phyloP scores from a whole-genome alignment of 73 alveolate species.

The Paramecium sexaurelia region DNA sequence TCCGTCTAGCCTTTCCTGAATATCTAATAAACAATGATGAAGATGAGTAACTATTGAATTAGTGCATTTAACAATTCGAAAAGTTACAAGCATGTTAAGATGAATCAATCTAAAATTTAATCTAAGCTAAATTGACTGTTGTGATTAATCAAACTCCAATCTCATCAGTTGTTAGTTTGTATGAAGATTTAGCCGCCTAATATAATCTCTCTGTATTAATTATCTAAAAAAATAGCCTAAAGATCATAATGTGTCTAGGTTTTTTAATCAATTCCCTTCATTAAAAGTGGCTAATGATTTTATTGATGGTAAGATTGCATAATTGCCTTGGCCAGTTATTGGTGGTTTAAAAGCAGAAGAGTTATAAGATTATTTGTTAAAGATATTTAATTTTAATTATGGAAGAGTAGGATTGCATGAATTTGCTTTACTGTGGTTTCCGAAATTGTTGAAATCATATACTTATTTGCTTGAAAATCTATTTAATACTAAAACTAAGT shows the following conservation, averaged over 20 bases:
- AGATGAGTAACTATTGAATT: not conserved
- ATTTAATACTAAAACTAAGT: not conserved
- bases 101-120: not conserved
- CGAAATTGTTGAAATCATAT: not conserved
- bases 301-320: not conserved
- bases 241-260: not conserved
- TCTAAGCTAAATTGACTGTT: not conserved
- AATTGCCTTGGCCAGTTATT: constrained; percentile 10
- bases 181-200: not conserved
- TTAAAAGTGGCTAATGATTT: not conserved
- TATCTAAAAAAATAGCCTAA: not conserved
- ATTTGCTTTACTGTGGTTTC: constrained; percentile 24
- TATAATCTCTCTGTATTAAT: not conserved
- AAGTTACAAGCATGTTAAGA: not conserved
- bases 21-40: not conserved
- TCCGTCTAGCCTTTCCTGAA: not conserved
- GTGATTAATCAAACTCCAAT: constrained; percentile 10
- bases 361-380: not conserved
- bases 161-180: not conserved
- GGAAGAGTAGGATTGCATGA: constrained; percentile 49
- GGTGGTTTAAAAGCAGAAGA: not conserved
- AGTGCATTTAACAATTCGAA: not conserved
- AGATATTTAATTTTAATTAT: constrained; percentile 20
- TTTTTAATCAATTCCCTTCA: not conserved
- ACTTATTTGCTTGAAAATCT: not conserved